Conservation (phyloP, 345 rosid genomes). For the Durio zibethinus region DNA sequence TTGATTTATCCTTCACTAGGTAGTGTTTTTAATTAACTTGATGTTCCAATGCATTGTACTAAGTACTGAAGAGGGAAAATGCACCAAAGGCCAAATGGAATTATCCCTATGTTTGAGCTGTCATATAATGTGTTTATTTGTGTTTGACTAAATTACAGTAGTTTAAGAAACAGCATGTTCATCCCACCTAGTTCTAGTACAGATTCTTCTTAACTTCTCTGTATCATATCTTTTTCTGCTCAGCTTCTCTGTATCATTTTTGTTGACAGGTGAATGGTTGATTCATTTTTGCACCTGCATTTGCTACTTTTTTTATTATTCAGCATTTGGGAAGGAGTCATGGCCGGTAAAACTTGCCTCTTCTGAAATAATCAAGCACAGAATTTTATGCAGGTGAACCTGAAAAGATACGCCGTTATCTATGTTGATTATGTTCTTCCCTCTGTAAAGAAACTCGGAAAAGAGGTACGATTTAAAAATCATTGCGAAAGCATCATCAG, state of each 20-base stretch:
- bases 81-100: neutral
- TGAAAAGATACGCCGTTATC: neutral
- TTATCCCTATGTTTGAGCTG: neutral
- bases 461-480: neutral
- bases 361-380: neutral
- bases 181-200: neutral
- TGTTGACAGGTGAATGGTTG: neutral
- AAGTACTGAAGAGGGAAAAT: neutral
- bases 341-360: neutral
- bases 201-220: neutral
- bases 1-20: constrained; percentile 21
- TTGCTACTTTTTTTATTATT: too few relatives aligned
- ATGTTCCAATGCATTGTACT: neutral
- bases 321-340: neutral
- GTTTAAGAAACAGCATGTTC: neutral
- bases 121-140: neutral
- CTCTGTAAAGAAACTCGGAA: neutral
- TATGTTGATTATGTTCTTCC: neutral
- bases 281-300: neutral
- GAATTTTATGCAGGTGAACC: neutral
- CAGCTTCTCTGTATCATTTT: neutral
- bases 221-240: neutral
- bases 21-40: neutral
- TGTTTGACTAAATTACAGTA: neutral
- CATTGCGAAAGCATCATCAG: neutral